These are phyloP conservation scores for Priceomyces carsonii DNA, from an alignment of 805 yeast genomes.

Conservation along the genomic window DNA sequence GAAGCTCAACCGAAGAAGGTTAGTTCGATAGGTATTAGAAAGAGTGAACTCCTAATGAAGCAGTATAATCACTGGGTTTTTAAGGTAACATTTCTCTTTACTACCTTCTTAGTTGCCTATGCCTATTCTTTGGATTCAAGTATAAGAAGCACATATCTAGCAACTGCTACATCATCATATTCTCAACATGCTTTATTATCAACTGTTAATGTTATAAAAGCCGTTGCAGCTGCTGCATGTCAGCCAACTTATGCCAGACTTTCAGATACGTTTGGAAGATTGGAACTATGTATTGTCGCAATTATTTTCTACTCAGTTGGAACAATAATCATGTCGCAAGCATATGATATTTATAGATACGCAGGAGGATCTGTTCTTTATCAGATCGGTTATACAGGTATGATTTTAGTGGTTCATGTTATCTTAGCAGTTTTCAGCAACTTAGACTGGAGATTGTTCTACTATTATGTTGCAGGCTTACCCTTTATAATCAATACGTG, in stretches of 20 bases:
- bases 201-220: slow-evolving; percentile 26
- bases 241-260: slow-evolving; percentile 30
- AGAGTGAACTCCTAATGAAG: slow-evolving; percentile 3
- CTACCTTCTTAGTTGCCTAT: slow-evolving; percentile 23
- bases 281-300: slow-evolving; percentile 21
- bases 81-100: slow-evolving; percentile 3
- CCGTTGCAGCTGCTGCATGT: slow-evolving; percentile 30
- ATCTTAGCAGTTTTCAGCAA: slow-evolving; percentile 19
- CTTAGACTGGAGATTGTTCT: slow-evolving; percentile 18
- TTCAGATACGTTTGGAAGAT: slow-evolving; percentile 28
- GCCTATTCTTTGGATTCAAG: slow-evolving; percentile 26
- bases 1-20: no score
- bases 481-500: slow-evolving; percentile 21
- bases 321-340: slow-evolving; percentile 30
- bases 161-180: slow-evolving; percentile 26
- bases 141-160: slow-evolving; percentile 19
- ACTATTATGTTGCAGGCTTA: slow-evolving; percentile 14
- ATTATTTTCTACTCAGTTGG: slow-evolving; percentile 27
- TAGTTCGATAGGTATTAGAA: slow-evolving; percentile 8
- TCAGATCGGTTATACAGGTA: slow-evolving; percentile 17
- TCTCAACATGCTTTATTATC: slow-evolving; percentile 22
- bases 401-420: slow-evolving; percentile 14
- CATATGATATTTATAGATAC: slow-evolving; percentile 25
- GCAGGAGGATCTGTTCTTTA: slow-evolving; percentile 31
- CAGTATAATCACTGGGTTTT: slow-evolving; percentile 5